A percentile compares a stretch with the other conserved stretches of the same genome.
These are phyloP conservation scores for Corynascus novoguineensis DNA, from an alignment of 495 filamentous ascomycete species.

Conservation along the genomic window DNA sequence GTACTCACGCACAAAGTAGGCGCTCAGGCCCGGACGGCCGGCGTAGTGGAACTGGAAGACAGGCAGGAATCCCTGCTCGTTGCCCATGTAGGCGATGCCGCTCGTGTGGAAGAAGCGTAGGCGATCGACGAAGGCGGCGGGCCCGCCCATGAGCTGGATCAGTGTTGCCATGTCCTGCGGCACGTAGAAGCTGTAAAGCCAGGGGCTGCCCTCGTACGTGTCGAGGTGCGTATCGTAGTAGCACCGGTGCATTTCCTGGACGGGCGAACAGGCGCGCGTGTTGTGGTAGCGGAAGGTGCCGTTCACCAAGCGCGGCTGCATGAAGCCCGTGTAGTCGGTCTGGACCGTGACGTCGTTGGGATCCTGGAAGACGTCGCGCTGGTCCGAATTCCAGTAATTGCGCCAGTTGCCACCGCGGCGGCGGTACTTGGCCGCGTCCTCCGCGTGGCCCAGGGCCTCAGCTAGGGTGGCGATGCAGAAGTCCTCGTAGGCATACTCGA, in stretches of 20 bases:
- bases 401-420: slow-evolving; percentile 53
- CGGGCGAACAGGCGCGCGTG: slow-evolving; percentile 56
- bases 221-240: slow-evolving; percentile 56
- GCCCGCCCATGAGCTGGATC: slow-evolving; percentile 54
- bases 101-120: slow-evolving; percentile 59
- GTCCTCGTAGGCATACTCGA: slow-evolving; percentile 73
- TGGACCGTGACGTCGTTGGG: slow-evolving; percentile 18
- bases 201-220: slow-evolving; percentile 66
- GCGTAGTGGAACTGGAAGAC: slow-evolving; percentile 71
- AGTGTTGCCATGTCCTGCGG: slow-evolving; percentile 65
- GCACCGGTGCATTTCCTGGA: slow-evolving; percentile 40
- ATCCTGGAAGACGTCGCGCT: slow-evolving; percentile 33
- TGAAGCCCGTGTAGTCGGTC: slow-evolving; percentile 57
- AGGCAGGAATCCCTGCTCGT: slow-evolving; percentile 68
- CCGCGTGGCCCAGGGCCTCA: slow-evolving; percentile 45
- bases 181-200: slow-evolving; percentile 68
- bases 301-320: slow-evolving; percentile 59
- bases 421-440: slow-evolving; percentile 51
- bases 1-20: slow-evolving; percentile 56
- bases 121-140: slow-evolving; percentile 51
- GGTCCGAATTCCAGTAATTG: slow-evolving; percentile 47
- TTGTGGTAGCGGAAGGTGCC: slow-evolving; percentile 64
- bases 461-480: slow-evolving; percentile 55
- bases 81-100: slow-evolving; percentile 64
- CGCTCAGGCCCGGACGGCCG: slow-evolving; percentile 58